phyloP scores from a whole-genome alignment of 2,329 filamentous ascomycete genomes.

The Hypoxylon rubiginosum region DNA sequence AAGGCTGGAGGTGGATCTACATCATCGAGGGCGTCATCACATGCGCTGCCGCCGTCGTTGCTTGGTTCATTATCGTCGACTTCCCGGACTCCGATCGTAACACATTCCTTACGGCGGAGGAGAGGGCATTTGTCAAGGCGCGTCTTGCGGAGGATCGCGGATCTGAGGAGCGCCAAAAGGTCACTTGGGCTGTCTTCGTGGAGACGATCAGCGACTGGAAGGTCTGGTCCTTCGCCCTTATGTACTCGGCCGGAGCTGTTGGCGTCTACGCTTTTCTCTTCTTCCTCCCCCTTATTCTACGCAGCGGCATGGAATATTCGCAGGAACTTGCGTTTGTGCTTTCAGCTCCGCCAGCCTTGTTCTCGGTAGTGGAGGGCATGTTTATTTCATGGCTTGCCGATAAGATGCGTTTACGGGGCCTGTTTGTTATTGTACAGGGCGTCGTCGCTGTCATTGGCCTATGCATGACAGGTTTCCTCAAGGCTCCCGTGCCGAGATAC shows the following conservation, averaged over 20 bases:
- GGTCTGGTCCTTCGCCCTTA: constrained; percentile 43
- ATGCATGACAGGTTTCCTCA: constrained; percentile 44
- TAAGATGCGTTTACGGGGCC: constrained; percentile 45
- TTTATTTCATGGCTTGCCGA: constrained; percentile 53
- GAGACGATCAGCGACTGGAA: constrained; percentile 42
- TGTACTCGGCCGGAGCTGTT: constrained; percentile 43
- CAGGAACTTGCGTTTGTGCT: constrained; percentile 51
- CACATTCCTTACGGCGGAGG: constrained; percentile 58
- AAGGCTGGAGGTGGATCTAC: constrained; percentile 65
- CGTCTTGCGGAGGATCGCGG: constrained; percentile 50
- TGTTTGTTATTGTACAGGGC: constrained; percentile 41
- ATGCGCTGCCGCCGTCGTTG: constrained; percentile 45
- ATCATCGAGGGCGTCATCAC: constrained; percentile 58
- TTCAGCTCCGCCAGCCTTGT: constrained; percentile 54
- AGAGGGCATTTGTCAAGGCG: constrained; percentile 51
- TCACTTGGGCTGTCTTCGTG: constrained; percentile 39
- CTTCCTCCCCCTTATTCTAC: constrained; percentile 45
- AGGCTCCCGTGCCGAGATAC: constrained; percentile 39
- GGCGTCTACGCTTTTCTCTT: constrained; percentile 46
- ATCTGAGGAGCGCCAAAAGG: constrained; percentile 33
- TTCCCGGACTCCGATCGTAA: constrained; percentile 58
- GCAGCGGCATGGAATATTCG: constrained; percentile 41
- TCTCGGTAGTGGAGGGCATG: constrained; percentile 52
- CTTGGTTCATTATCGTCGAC: constrained; percentile 62
- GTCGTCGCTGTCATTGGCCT: constrained; percentile 42